Conservation (phyloP, 768 basidiomycete genomes). For the Mycena amicta region DNA sequence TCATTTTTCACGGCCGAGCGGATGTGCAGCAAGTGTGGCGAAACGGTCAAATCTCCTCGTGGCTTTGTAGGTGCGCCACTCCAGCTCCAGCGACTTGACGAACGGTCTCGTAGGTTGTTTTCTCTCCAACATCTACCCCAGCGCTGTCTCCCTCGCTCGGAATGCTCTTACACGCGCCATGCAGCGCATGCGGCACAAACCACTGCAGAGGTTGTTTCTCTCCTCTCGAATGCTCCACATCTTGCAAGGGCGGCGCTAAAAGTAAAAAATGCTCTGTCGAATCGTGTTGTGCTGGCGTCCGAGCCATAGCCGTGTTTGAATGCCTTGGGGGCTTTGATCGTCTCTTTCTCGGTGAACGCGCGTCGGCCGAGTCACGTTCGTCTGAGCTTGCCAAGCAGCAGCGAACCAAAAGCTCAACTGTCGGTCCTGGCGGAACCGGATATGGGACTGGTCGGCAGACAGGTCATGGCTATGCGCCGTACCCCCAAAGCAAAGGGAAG, state of each 20-base stretch:
- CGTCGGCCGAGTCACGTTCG: constrained; percentile 41
- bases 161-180: constrained; percentile 45
- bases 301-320: constrained; percentile 56
- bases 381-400: constrained; percentile 33
- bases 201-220: constrained; percentile 55
- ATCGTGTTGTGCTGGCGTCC: constrained; percentile 48
- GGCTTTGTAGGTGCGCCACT: constrained; percentile 39
- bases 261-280: constrained; percentile 37
- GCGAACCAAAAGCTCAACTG: constrained; percentile 24
- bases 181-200: constrained; percentile 43
- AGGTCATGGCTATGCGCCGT: constrained; percentile 1
- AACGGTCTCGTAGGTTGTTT: constrained; percentile 27
- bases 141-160: constrained; percentile 31
- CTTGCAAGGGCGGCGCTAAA: constrained; percentile 44
- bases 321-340: constrained; percentile 51
- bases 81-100: neutral
- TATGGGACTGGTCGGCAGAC: constrained; percentile 37
- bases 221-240: constrained; percentile 36
- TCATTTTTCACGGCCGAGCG: constrained; percentile 39
- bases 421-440: constrained; percentile 58
- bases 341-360: constrained; percentile 44
- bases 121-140: constrained; percentile 24
- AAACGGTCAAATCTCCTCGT: constrained; percentile 39
- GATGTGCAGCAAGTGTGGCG: constrained; percentile 41
- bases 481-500: constrained; percentile 2